Evolutionary conservation across 1,139 yeast species (phyloP), one percentile per base, ranked within the genome.

Genomic region (Magnusiomyces magnusii): DNA sequence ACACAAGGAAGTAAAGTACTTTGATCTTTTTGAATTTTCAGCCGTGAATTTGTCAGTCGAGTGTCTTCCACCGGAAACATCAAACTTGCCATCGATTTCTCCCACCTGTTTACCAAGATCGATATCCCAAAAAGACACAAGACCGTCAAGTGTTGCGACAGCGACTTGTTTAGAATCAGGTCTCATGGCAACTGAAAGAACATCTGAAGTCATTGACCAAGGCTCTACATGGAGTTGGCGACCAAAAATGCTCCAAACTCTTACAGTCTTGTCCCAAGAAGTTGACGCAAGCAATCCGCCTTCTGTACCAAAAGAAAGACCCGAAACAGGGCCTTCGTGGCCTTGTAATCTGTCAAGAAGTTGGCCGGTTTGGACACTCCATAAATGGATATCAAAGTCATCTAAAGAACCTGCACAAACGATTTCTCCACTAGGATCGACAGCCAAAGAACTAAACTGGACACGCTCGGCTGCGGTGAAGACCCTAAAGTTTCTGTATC

Each of bases 331-430:
- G 0, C 97, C 99, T 67, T 89, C 96, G 71, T 93, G 99, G 3
- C 98, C 99, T 3, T 93, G 78, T 56, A 93, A 78, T 25, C 89
- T 81, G 69, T 95, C 99, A 59, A 93, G 78, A 55, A 93, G 76
- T 71, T 92, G 97, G 1, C 96, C 87, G 0, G 97, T 92, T 75
- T 93, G 99, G 0, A 95, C 97, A 13, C 97, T 90, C 99, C 99
- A 93, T 47, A 93, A 88, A 69, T 87, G 92, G 58, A 93, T 87
- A 63, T 89, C 97, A 73, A 85, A 93, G 62, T 86, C 87, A 69
- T 92, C 97, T 56, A 86, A 79, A 3, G 97, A 88, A 1, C 98
- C 97, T 1, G 98, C 99, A 68, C 95, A 92, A 7, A 95, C 93
- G 57, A 95, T 85, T 73, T 95, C 99, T 31, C 98, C 99, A 71